phyloP scores from a whole-genome alignment of 2,329 filamentous ascomycete species.

The Thermoascus crustaceus region DNA sequence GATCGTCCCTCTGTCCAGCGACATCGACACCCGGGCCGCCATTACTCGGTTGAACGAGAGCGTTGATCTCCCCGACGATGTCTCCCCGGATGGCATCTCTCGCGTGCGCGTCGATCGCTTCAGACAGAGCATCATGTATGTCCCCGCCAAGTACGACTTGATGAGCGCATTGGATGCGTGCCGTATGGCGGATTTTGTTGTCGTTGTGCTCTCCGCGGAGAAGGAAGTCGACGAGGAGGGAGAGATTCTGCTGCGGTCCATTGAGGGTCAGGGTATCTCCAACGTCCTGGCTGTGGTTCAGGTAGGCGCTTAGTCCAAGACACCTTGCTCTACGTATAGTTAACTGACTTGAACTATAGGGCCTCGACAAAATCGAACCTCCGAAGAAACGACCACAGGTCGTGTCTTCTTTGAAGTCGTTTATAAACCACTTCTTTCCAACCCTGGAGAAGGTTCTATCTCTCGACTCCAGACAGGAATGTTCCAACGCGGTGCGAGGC shows the following conservation, averaged over 20 bases:
- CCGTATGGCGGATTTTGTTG: conserved; percentile 80
- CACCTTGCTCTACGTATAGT: background rate
- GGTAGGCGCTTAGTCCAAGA: conserved; percentile 14
- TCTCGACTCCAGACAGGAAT: conserved; percentile 81
- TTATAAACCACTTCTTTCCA: conserved; percentile 90
- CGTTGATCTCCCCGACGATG: conserved; percentile 65
- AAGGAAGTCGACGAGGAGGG: conserved; percentile 71
- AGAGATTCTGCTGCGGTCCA: conserved; percentile 73
- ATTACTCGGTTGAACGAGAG: conserved; percentile 66
- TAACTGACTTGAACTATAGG: conserved; percentile 21
- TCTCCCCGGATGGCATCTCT: conserved; percentile 50
- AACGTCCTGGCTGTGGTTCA: conserved; percentile 83
- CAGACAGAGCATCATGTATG: conserved; percentile 87
- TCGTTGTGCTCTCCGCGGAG: conserved; percentile 74
- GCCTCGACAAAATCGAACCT: conserved; percentile 68
- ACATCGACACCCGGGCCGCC: conserved; percentile 59
- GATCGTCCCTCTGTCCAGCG: conserved; percentile 71
- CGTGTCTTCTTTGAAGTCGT: conserved; percentile 76
- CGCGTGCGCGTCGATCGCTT: conserved; percentile 76
- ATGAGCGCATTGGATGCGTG: conserved; percentile 75
- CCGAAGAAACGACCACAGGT: conserved; percentile 70
- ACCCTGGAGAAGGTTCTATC: conserved; percentile 85
- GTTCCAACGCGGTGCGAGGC: conserved; percentile 80
- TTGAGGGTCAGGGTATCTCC: conserved; percentile 90
- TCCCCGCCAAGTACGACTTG: conserved; percentile 66